Base-by-base conservation (phyloP, 768 basidiomycete genomes). In the Hydnum rufescens region DNA sequence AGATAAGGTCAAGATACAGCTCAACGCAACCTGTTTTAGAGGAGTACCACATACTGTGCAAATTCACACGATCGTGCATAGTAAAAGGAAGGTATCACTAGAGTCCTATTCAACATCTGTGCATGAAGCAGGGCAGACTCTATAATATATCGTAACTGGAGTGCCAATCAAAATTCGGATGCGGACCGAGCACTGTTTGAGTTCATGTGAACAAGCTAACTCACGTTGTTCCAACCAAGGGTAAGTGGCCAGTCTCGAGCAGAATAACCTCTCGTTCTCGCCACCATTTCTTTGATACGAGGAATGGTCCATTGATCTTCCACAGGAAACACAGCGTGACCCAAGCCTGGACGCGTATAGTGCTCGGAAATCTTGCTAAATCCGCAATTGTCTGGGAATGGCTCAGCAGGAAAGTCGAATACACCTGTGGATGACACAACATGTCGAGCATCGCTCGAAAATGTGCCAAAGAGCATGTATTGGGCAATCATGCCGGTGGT, bases 401-500 rank as follows among this genome's bases (percentile, higher is more conserved):
- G 53, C 22, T 51, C 25, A 13, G 49, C 16, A 23, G 5, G 5
- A 18, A 19, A 6, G n/a, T 23, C 26, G 25, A 43, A 25, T 22
- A 32, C n/a, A 28, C 36, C 30, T 16, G 29, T 29, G 22, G 18
- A 25, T n/a, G n/a, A n/a, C n/a, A n/a, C n/a, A n/a, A n/a, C n/a
- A n/a, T n/a, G n/a, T n/a, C n/a, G n/a, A 48, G 47, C 19, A 25
- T 51, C n/a, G 42, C 50, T 5, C 32, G 25, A 22, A n/a, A 46
- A 44, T 26, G 55, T 22, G 25, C 53, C 51, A 32, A 58, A 49
- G 46, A 58, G 42, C n/a, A 58, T 34, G 19, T 54, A 30, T 28
- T 58, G 57, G 30, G 55, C 52, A 30, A 53, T 23, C 39, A 58
- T 42, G 51, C 57, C 58, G 6, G 57, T 44, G 32, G 49, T 30